Evolutionary conservation across 1,284 basidiomycete species (phyloP).

Genomic region (Cryptococcus maquisensis): DNA sequence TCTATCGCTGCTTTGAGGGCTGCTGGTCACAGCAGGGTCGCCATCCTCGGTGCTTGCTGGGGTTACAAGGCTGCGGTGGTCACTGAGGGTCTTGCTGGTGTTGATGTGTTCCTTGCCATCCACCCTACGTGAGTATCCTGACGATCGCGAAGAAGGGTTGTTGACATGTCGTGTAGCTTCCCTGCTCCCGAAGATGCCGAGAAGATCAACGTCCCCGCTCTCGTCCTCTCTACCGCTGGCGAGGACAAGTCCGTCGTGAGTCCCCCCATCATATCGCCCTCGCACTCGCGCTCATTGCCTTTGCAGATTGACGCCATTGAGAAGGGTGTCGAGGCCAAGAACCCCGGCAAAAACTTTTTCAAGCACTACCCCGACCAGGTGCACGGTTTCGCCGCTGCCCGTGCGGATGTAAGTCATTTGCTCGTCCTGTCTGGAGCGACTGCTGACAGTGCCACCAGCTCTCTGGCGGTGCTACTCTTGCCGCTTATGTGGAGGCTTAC

Average conservation of each 20-base stretch:
- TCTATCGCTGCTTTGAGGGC: conserved; percentile 40
- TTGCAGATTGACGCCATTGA: conserved; percentile 34
- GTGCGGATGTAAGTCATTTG: conserved; percentile 42
- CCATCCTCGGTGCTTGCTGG: conserved; percentile 50
- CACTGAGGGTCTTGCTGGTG: conserved; percentile 19
- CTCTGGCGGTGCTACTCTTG: conserved; percentile 20
- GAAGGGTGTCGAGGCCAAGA: conserved; percentile 38
- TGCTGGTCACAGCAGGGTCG: conserved; percentile 40
- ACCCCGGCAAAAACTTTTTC: conserved; percentile 44
- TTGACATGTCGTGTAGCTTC: conserved; percentile 26
- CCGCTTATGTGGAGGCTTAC: conserved; percentile 27
- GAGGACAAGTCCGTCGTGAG: conserved; percentile 46
- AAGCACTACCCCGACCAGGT: conserved; percentile 43
- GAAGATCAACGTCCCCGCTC: conserved; percentile 44
- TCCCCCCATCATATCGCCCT: background rate
- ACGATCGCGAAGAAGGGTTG: no score
- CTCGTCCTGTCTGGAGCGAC: background rate
- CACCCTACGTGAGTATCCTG: conserved; percentile 42
- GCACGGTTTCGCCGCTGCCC: conserved; percentile 51
- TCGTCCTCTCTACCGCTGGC: conserved; percentile 48
- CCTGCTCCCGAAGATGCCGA: conserved; percentile 45
- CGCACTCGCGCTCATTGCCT: background rate
- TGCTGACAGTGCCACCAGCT: conserved; percentile 11
- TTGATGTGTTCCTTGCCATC: conserved; percentile 32
- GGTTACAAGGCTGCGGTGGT: conserved; percentile 38